A percentile compares a stretch with the other conserved stretches of the same genome.
phyloP scores from a whole-genome alignment of 2,329 filamentous ascomycete species.

The Lithohypha guttulata region DNA sequence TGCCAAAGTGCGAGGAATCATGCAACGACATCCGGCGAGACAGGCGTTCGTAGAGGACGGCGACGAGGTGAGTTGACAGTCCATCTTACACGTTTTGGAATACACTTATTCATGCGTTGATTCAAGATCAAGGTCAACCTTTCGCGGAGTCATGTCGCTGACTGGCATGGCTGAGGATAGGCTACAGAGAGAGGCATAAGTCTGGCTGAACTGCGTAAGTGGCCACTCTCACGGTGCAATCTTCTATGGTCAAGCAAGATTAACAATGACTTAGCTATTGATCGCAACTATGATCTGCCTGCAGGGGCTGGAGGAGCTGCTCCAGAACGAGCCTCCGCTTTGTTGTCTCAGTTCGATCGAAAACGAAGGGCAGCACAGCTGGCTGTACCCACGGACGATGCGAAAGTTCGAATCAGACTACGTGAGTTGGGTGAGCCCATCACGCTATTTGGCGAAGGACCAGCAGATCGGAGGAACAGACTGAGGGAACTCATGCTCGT shows the following conservation, averaged over 20 bases:
- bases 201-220: constrained; percentile 50
- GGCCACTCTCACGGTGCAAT: too few species aligned
- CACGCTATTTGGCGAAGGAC: constrained; percentile 86
- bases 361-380: constrained; percentile 82
- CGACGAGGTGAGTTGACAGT: constrained; percentile 47
- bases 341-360: constrained; percentile 79
- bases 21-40: constrained; percentile 59
- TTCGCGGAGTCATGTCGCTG: constrained; percentile 17
- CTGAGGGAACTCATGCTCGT: constrained; percentile 70
- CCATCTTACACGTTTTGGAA: constrained; percentile 24
- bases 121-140: constrained; percentile 8
- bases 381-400: constrained; percentile 88
- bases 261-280: constrained; percentile 52
- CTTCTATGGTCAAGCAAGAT: too few species aligned
- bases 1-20: too few species aligned
- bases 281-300: constrained; percentile 77
- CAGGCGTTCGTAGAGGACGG: constrained; percentile 91
- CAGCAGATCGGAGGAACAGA: constrained; percentile 73
- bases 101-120: constrained; percentile 22
- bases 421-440: constrained; percentile 86
- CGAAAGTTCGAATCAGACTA: constrained; percentile 66
- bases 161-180: constrained; percentile 30
- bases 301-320: constrained; percentile 51
- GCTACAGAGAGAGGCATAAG: constrained; percentile 50
- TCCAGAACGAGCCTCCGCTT: constrained; percentile 71